phyloP scores from a whole-genome alignment of 768 basidiomycete genomes.

The Gymnopilus junonius region DNA sequence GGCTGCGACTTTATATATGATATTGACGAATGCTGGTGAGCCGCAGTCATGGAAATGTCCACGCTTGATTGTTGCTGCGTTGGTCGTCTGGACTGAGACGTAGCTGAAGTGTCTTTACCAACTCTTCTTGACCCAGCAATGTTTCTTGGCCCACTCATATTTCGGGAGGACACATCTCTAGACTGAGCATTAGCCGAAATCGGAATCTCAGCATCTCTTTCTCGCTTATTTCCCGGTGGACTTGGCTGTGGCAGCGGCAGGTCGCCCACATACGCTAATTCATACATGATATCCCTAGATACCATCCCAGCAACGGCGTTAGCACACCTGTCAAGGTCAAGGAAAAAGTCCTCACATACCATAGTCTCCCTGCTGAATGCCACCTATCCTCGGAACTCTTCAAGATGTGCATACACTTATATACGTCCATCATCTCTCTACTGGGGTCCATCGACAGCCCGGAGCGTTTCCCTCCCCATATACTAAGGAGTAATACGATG shows the following conservation, averaged over 20 bases:
- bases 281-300: constrained; percentile 73
- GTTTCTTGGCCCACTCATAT: constrained; percentile 27
- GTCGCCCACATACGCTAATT: constrained; percentile 73
- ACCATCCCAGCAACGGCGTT: background rate
- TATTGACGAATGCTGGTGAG: background rate
- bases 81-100: background rate
- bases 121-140: constrained; percentile 44
- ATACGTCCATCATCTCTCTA: constrained; percentile 67
- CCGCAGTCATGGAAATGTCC: background rate
- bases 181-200: constrained; percentile 18
- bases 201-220: constrained; percentile 61
- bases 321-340: background rate
- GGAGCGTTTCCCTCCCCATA: constrained; percentile 65
- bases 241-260: constrained; percentile 65
- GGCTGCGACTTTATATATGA: background rate
- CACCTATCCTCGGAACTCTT: constrained; percentile 45
- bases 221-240: constrained; percentile 61
- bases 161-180: constrained; percentile 3
- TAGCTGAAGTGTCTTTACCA: background rate
- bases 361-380: constrained; percentile 49
- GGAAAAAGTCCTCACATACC: constrained; percentile 31
- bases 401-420: constrained; percentile 63
- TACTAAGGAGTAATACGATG: constrained; percentile 66
- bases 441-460: constrained; percentile 51
- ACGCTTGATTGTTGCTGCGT: constrained; percentile 2